phyloP scores from a whole-genome alignment of 2,329 filamentous ascomycete species.

The Daldinia sp. region DNA sequence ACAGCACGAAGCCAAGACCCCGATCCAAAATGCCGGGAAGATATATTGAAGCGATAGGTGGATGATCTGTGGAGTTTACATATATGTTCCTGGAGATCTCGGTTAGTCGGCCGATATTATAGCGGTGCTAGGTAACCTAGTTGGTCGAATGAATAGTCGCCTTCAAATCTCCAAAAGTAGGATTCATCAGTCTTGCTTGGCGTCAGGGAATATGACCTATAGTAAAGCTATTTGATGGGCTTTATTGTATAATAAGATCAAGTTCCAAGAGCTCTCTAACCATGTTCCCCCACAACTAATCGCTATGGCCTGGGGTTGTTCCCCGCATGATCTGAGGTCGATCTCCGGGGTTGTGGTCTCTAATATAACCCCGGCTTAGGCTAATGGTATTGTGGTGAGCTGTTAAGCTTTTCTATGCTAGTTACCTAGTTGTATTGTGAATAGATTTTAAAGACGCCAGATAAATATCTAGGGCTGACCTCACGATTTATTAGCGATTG shows the following conservation, averaged over 20 bases:
- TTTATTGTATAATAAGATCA: not conserved
- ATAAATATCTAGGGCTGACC: not conserved
- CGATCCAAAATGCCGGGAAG: constrained; percentile 10
- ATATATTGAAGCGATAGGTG: constrained; percentile 26
- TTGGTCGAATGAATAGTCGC: not conserved
- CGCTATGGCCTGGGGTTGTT: not conserved
- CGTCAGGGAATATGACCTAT: not conserved
- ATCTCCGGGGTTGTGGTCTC: constrained; percentile 2
- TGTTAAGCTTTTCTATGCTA: not conserved
- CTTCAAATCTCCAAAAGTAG: not conserved
- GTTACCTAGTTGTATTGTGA: too few relatives aligned
- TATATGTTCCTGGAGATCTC: constrained; percentile 12
- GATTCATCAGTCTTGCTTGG: constrained; percentile 6
- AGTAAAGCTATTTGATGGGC: not conserved
- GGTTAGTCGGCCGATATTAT: constrained; percentile 23
- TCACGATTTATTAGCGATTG: not conserved
- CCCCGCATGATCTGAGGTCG: constrained; percentile 21
- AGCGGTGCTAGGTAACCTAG: constrained; percentile 17
- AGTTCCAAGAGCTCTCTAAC: not conserved
- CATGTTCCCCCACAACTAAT: constrained; percentile 3
- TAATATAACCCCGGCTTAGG: constrained; percentile 9
- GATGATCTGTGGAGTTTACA: constrained; percentile 32
- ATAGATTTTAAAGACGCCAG: not conserved
- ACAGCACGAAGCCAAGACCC: constrained; percentile 15
- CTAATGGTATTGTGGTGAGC: not conserved